Percentiles rank a stretch among this genome's conserved stretches.
Evolutionary conservation across 192 early-diverging fungal genomes (phyloP).

Genomic region (Pilobolus umbonatus): DNA sequence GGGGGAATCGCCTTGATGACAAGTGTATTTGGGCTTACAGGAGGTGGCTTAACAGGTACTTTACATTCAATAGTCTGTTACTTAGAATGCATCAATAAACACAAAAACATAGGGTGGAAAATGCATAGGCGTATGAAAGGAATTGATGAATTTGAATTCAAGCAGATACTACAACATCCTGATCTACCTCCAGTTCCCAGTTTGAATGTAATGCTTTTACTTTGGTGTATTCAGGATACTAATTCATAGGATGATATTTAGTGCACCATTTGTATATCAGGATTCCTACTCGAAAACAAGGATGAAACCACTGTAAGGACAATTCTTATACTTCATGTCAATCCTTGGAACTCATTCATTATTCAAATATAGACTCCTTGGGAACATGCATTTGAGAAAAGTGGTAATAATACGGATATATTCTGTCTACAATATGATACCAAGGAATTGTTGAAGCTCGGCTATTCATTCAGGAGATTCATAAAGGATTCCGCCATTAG

Average conservation of each 20-base stretch:
- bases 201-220: slow-evolving; percentile 34
- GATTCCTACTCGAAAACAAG: slow-evolving; percentile 43
- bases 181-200: slow-evolving; percentile 51
- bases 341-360: too few species aligned
- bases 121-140: slow-evolving; percentile 37
- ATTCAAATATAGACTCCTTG: slow-evolving; percentile 35
- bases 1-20: slow-evolving; percentile 51
- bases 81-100: too few species aligned
- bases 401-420: slow-evolving; percentile 32
- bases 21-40: slow-evolving; percentile 48
- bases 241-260: slow-evolving; percentile 11
- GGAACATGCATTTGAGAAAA: slow-evolving; percentile 34
- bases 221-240: neutral
- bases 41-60: slow-evolving; percentile 50
- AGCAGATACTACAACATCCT: slow-evolving; percentile 41
- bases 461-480: slow-evolving; percentile 46
- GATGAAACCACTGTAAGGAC: slow-evolving; percentile 26
- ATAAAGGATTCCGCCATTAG: slow-evolving; percentile 44
- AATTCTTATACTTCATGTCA: neutral
- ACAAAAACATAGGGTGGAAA: slow-evolving; percentile 21
- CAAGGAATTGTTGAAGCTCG: slow-evolving; percentile 38
- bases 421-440: slow-evolving; percentile 51
- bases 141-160: slow-evolving; percentile 46
- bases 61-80: too few species aligned
- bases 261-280: slow-evolving; percentile 53